Percentiles rank a stretch among this genome's conserved stretches.
Evolutionary conservation across 257 asterid species (phyloP).

Genomic region (Solanum chaucha): DNA sequence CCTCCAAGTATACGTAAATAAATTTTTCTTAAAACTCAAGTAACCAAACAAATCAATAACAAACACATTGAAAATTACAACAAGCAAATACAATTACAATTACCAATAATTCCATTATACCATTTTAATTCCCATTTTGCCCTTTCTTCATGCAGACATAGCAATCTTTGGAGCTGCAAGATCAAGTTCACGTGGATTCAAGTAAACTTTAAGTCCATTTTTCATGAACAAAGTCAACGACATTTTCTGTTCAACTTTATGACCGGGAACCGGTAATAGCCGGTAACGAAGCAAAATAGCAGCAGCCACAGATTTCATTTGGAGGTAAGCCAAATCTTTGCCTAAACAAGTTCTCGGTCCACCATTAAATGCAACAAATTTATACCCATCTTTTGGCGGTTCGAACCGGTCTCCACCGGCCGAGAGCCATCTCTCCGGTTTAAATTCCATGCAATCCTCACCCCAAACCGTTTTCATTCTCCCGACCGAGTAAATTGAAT

Average conservation of each 20-base stretch:
- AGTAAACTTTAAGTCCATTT: slow-evolving; percentile 49
- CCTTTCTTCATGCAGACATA: slow-evolving; percentile 19
- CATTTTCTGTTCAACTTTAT: slow-evolving; percentile 83
- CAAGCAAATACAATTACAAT: background rate
- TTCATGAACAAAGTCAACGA: slow-evolving; percentile 72
- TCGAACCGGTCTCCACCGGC: slow-evolving; percentile 48
- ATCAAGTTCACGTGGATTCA: slow-evolving; percentile 39
- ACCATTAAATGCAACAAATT: slow-evolving; percentile 63
- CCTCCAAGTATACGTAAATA: background rate
- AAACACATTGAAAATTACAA: background rate
- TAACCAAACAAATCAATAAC: background rate
- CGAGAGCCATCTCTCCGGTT: slow-evolving; percentile 83
- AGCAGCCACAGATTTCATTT: slow-evolving; percentile 80
- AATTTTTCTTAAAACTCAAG: background rate
- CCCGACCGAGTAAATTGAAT: slow-evolving; percentile 72
- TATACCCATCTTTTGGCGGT: slow-evolving; percentile 52
- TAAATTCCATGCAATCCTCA: slow-evolving; percentile 73
- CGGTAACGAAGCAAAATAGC: slow-evolving; percentile 76
- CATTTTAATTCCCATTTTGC: background rate
- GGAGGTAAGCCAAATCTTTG: slow-evolving; percentile 78
- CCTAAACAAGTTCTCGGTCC: slow-evolving; percentile 89
- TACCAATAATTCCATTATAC: background rate
- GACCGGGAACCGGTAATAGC: slow-evolving; percentile 51
- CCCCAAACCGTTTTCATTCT: slow-evolving; percentile 77
- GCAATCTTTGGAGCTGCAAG: slow-evolving; percentile 13